Evolutionary conservation across 345 rosid genomes (phyloP).

Genomic region (Microthlaspi erraticum): DNA sequence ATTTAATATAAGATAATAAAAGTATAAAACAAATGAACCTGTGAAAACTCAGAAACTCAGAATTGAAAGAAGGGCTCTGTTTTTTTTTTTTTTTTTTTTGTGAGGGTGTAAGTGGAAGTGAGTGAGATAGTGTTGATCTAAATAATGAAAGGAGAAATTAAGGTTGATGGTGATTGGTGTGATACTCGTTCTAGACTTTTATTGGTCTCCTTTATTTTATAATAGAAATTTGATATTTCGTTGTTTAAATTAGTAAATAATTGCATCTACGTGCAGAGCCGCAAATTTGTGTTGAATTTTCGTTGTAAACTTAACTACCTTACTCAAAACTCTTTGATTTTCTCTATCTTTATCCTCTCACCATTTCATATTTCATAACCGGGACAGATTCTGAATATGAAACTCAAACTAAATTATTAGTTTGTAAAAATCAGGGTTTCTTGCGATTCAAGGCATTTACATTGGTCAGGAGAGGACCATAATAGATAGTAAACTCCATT

Average conservation of each 20-base stretch:
- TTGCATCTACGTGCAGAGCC: slow-evolving; percentile 24
- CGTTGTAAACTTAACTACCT: neutral
- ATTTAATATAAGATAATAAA: no score
- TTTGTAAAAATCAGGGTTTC: neutral
- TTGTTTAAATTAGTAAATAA: neutral
- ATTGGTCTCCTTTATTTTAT: neutral
- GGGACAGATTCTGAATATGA: no score
- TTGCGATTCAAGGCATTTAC: neutral
- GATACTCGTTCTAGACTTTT: slow-evolving; percentile 39
- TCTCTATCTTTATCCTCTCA: neutral
- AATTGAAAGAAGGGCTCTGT: slow-evolving; percentile 23
- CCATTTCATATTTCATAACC: neutral
- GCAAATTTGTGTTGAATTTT: slow-evolving; percentile 33
- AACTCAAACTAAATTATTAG: no score
- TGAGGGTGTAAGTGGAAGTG: slow-evolving; percentile 31
- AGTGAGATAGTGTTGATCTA: slow-evolving; percentile 37
- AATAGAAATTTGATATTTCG: neutral
- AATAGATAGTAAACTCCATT: neutral
- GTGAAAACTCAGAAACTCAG: slow-evolving; percentile 28
- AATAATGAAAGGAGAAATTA: slow-evolving; percentile 41
- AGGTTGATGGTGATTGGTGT: slow-evolving; percentile 47
- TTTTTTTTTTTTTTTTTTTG: neutral
- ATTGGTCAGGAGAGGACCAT: neutral
- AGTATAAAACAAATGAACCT: no score
- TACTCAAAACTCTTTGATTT: neutral